These are phyloP conservation scores for Leccinum idahoense DNA, from an alignment of 1,284 basidiomycete genomes.

Conservation along the genomic window DNA sequence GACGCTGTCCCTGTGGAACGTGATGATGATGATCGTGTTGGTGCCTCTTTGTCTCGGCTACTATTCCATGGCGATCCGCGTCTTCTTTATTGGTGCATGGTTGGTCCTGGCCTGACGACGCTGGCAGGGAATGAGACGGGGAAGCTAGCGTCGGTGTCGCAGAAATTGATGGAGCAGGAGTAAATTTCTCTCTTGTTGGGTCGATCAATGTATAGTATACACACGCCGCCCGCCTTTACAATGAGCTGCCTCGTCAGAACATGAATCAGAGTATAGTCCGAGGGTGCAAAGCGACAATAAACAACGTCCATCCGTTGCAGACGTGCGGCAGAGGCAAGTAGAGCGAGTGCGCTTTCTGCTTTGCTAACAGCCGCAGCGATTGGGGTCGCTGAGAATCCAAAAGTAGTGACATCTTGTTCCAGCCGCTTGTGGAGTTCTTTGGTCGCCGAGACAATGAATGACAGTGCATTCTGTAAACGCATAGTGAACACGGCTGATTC, in stretches of 20 bases:
- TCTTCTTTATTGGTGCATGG: background rate
- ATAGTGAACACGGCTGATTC: conserved; percentile 60
- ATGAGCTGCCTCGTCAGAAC: conserved; percentile 45
- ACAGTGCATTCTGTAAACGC: conserved; percentile 47
- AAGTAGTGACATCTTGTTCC: conserved; percentile 39
- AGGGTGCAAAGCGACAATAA: conserved; percentile 59
- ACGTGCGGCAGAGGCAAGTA: conserved; percentile 49
- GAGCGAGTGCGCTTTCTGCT: conserved; percentile 52
- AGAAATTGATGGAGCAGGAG: conserved; percentile 41
- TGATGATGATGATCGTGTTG: conserved; percentile 5
- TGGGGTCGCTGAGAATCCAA: conserved; percentile 39
- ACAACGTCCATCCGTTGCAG: conserved; percentile 62
- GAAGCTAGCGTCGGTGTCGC: conserved; percentile 33
- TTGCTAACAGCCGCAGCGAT: conserved; percentile 38
- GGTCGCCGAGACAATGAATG: conserved; percentile 46
- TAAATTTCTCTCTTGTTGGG: conserved; percentile 53
- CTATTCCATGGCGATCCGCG: background rate
- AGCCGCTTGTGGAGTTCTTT: conserved; percentile 47
- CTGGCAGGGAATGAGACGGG: conserved; percentile 23
- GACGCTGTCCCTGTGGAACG: conserved; percentile 10
- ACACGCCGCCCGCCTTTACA: conserved; percentile 60
- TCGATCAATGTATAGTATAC: conserved; percentile 63
- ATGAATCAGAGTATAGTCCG: conserved; percentile 56
- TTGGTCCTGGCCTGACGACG: conserved; percentile 20
- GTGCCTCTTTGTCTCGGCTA: background rate